Base-by-base conservation (phyloP, 345 rosid species). In the Litchi chinensis region DNA sequence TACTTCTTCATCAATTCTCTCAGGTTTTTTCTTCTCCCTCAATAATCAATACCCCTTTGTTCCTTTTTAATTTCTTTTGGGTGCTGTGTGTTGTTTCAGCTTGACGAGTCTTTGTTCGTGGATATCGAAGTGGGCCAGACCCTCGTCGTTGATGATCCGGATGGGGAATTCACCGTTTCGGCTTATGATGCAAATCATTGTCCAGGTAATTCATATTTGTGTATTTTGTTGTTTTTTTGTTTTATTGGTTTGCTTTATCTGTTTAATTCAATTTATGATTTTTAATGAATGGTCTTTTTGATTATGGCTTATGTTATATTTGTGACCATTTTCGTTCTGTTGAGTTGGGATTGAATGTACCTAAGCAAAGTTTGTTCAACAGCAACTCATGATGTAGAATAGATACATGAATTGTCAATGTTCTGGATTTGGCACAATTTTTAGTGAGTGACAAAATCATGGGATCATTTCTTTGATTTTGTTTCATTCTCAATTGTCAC, bases 111-210 rank as follows among this genome's bases (percentile, higher is more conserved):
- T 39, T 74, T 87, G 85, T 92, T 93, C 76, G 79, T 92, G 71
- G 82, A 79, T 9, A 87, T 93, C 76, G 98, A 93, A 82, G 91
- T 84, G 65, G 94, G 95, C 59, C 84, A 85, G 70, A 80, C 93
- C 0, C 1, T 93, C 46, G 75, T 83, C 16, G 56, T 93, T 39
- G 83, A 89, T 70, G 98, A 94, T 60, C 87, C 86, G 0, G 89
- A 88, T 76, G 96, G 96, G 22, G 80, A 83, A 13, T 94, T 93
- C 54, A 79, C 78, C 0, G 93, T 93, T 32, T 86, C 93, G 5
- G 96, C 97, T 71, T 88, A 87, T 56, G 98, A 93, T 85, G 96
- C 97, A 22, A 90, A 91, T 86, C 98, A 94, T 65, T 93, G 97
- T 68, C 91, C 95, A 26, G 93, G 98, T 94, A 79, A 56, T 19